These are phyloP conservation scores for Spiraea crenata DNA, from an alignment of 331 rosid genomes.

Conservation along the genomic window DNA sequence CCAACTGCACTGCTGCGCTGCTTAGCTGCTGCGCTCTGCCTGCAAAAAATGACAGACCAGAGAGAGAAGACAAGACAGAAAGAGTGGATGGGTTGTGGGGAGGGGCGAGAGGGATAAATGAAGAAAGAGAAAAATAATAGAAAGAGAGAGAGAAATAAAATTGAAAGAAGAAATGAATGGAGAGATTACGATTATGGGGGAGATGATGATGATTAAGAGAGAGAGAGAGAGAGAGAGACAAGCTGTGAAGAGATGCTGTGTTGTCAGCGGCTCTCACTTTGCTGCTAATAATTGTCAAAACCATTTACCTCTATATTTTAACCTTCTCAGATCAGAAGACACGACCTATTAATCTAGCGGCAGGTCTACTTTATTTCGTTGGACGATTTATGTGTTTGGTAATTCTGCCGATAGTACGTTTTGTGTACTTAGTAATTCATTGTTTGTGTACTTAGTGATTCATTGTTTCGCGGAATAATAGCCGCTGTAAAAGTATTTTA, in stretches of 20 bases:
- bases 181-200: conserved; percentile 41
- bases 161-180: conserved; percentile 27
- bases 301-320: conserved; percentile 12
- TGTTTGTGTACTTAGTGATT: too few species aligned
- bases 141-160: conserved; percentile 11
- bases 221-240: conserved; percentile 17
- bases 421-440: too few species aligned
- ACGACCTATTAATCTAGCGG: too few species aligned
- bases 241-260: conserved; percentile 32
- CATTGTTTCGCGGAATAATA: too few species aligned
- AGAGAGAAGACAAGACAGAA: conserved; percentile 4
- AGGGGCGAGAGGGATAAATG: conserved; percentile 31
- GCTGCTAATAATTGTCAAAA: conserved; percentile 42
- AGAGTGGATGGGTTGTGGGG: conserved; percentile 30
- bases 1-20: conserved; percentile 11
- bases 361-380: too few species aligned
- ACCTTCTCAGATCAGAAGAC: too few species aligned
- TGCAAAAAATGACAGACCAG: conserved; percentile 15
- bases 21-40: conserved; percentile 7
- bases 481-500: too few species aligned
- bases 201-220: conserved; percentile 42
- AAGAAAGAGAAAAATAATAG: conserved; percentile 25
- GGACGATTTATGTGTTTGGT: too few species aligned
- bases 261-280: conserved; percentile 49
- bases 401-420: too few species aligned